Conservation (phyloP, 495 filamentous ascomycete genomes). For the Penicillium nucicola region DNA sequence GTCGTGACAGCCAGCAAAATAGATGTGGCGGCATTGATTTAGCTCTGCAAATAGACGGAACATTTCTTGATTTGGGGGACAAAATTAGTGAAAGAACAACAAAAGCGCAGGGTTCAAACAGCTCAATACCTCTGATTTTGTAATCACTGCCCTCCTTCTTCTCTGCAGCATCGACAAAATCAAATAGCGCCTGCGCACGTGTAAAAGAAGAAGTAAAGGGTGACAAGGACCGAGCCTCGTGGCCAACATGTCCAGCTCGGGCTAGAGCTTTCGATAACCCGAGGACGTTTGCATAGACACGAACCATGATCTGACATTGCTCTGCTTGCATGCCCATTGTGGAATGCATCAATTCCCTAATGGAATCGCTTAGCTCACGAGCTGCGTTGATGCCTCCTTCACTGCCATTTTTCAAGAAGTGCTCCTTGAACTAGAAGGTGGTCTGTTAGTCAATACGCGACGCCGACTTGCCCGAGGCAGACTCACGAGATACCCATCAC, state of each 20-base stretch:
- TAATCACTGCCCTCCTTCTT: conserved; percentile 59
- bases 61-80: conserved; percentile 37
- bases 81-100: background rate
- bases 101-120: background rate
- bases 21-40: conserved; percentile 64
- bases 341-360: conserved; percentile 43
- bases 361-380: conserved; percentile 46
- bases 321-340: conserved; percentile 47
- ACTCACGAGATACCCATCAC: conserved; percentile 54
- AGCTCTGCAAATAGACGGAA: conserved; percentile 57
- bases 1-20: conserved; percentile 64
- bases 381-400: conserved; percentile 59
- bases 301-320: conserved; percentile 57
- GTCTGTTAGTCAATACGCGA: background rate
- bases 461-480: no score
- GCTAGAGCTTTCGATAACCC: conserved; percentile 50
- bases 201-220: conserved; percentile 58
- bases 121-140: conserved; percentile 53
- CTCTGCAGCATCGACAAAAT: conserved; percentile 60
- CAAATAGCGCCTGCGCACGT: conserved; percentile 55
- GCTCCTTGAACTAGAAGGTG: conserved; percentile 48
- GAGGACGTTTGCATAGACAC: conserved; percentile 57
- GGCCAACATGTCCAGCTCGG: conserved; percentile 43
- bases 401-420: conserved; percentile 45
- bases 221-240: conserved; percentile 51